These are phyloP conservation scores for Camellia lanceoleosa DNA, from an alignment of 148 eudicot genomes.

Conservation along the genomic window DNA sequence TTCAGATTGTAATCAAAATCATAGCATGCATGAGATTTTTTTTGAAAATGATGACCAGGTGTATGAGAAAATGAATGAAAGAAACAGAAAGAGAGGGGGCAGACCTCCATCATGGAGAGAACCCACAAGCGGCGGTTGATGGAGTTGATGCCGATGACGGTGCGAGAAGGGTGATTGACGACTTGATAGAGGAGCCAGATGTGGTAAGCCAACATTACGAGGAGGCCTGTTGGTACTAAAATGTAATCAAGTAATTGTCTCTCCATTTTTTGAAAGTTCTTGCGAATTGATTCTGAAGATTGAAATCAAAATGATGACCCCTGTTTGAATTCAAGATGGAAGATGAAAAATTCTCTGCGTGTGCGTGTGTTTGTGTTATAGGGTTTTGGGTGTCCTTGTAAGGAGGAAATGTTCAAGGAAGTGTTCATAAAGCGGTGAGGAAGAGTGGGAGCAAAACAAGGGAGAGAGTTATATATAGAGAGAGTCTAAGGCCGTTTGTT, in stretches of 20 bases:
- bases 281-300: not conserved
- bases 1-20: too few species aligned
- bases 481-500: too few species aligned
- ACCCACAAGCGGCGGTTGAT: constrained; percentile 77
- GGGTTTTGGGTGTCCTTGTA: too few species aligned
- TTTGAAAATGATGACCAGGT: too few species aligned
- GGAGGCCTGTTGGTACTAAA: constrained; percentile 67
- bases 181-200: constrained; percentile 54
- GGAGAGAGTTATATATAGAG: too few species aligned
- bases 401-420: too few species aligned
- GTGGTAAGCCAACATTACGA: constrained; percentile 57
- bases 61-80: too few species aligned
- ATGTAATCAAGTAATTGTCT: constrained; percentile 45
- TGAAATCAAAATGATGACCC: not conserved
- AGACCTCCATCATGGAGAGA: constrained; percentile 77
- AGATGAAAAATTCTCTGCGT: not conserved
- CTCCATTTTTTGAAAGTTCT: constrained; percentile 21
- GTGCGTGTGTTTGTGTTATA: too few species aligned
- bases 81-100: too few species aligned
- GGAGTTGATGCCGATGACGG: constrained; percentile 78
- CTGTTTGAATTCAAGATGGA: not conserved
- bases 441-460: too few species aligned
- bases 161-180: constrained; percentile 47
- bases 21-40: too few species aligned
- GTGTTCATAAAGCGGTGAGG: too few species aligned